phyloP scores from a whole-genome alignment of 441 rosid genomes.

The Croton laevigatus region DNA sequence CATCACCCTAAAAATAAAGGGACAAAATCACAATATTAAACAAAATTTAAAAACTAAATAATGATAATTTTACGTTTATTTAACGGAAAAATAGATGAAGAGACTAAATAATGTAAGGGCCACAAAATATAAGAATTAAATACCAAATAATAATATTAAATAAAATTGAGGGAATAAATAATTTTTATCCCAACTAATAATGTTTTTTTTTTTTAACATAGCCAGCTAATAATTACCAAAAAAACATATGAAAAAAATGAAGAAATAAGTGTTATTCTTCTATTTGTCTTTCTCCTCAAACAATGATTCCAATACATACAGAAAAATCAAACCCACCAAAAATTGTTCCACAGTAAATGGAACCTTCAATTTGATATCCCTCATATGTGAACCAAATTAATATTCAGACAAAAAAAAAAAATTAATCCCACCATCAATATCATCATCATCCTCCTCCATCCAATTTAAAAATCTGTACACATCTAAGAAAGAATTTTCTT shows the following conservation, averaged over 20 bases:
- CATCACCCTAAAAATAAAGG: too few relatives aligned
- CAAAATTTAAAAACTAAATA: too few relatives aligned
- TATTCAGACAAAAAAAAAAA: constrained; percentile 13
- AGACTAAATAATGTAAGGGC: too few relatives aligned
- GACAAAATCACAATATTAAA: too few relatives aligned
- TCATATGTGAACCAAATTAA: constrained; percentile 1
- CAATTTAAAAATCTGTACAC: constrained; percentile 41
- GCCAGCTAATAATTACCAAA: too few relatives aligned
- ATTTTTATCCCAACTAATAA: too few relatives aligned
- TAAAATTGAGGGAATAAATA: too few relatives aligned
- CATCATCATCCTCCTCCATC: constrained; percentile 19
- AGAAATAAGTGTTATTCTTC: constrained; percentile 27
- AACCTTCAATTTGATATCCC: constrained; percentile 19
- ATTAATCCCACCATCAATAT: constrained; percentile 11
- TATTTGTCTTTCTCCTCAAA: neutral
- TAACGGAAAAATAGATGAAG: too few relatives aligned
- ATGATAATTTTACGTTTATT: too few relatives aligned
- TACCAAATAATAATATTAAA: too few relatives aligned
- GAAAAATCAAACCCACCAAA: constrained; percentile 35
- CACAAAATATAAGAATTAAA: too few relatives aligned
- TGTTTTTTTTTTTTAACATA: too few relatives aligned
- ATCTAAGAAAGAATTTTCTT: constrained; percentile 49
- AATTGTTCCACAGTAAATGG: constrained; percentile 33
- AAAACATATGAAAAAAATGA: constrained; percentile 9
- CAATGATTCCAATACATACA: constrained; percentile 26